Percentiles rank a stretch among this genome's conserved stretches.
Conservation (phyloP, 2,329 filamentous ascomycete genomes). For the Pseudocercospora fuligena region DNA sequence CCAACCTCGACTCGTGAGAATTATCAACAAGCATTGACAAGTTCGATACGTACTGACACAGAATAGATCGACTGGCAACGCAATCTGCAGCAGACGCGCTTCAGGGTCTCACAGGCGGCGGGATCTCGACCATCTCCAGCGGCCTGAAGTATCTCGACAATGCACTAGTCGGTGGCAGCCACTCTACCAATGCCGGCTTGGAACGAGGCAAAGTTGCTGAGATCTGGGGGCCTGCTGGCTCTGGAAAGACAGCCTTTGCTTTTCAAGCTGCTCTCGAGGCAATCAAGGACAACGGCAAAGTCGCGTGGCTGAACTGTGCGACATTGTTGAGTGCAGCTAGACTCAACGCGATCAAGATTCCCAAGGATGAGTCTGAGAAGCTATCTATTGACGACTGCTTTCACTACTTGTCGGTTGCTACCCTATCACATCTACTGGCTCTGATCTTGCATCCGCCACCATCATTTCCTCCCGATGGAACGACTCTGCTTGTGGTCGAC, state of each 20-base stretch:
- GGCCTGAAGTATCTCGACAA: slow-evolving; percentile 21
- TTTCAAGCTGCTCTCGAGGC: slow-evolving; percentile 54
- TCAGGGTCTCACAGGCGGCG: not conserved
- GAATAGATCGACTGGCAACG: slow-evolving; percentile 24
- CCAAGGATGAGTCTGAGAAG: not conserved
- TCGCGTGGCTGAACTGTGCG: slow-evolving; percentile 69
- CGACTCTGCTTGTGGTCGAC: slow-evolving; percentile 76
- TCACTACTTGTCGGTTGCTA: slow-evolving; percentile 65
- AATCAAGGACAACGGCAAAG: slow-evolving; percentile 63
- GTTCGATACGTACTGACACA: not conserved
- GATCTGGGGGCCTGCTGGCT: slow-evolving; percentile 83
- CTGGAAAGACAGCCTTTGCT: slow-evolving; percentile 84
- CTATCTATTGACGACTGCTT: slow-evolving; percentile 46
- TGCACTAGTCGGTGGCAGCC: slow-evolving; percentile 16
- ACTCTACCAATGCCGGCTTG: slow-evolving; percentile 59
- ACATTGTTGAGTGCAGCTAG: slow-evolving; percentile 19
- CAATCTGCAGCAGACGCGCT: slow-evolving; percentile 23
- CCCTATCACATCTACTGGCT: slow-evolving; percentile 70
- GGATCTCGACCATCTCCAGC: slow-evolving; percentile 14
- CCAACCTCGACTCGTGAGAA: slow-evolving; percentile 13
- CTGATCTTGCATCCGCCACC: slow-evolving; percentile 71
- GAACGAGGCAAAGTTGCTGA: slow-evolving; percentile 80
- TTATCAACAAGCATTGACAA: not conserved
- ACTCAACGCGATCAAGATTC: slow-evolving; percentile 1
- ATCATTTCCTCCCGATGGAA: slow-evolving; percentile 64